A percentile compares a stretch with the other conserved stretches of the same genome.
phyloP scores from a whole-genome alignment of 148 eudicot genomes.

The Diospyros kaki region DNA sequence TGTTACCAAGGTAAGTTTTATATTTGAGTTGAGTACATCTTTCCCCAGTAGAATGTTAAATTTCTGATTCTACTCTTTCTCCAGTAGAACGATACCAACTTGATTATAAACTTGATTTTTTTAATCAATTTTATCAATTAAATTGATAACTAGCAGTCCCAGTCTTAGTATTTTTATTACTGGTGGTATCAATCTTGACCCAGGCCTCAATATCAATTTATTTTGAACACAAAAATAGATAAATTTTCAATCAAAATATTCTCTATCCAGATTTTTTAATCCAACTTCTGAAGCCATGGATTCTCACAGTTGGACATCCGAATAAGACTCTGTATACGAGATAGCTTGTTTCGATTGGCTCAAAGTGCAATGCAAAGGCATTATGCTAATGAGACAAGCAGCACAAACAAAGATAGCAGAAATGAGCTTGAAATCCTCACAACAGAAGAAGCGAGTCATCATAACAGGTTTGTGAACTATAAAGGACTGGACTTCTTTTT shows the following conservation, averaged over 20 bases:
- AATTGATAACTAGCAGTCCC: no score
- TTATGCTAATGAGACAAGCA: slow-evolving; percentile 40
- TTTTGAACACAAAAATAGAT: no score
- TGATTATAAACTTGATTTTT: not conserved
- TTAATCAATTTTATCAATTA: no score
- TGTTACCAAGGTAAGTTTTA: slow-evolving; percentile 45
- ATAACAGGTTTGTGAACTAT: slow-evolving; percentile 50
- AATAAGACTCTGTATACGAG: slow-evolving; percentile 63
- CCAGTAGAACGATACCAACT: not conserved
- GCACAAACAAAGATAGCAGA: slow-evolving; percentile 27
- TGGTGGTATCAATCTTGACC: no score
- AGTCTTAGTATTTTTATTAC: no score
- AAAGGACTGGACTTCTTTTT: not conserved
- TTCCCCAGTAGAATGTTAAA: not conserved
- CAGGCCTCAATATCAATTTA: no score
- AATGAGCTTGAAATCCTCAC: slow-evolving; percentile 18
- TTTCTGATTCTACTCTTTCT: not conserved
- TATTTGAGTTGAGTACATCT: slow-evolving; percentile 1
- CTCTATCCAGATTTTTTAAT: no score
- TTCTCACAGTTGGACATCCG: slow-evolving; percentile 59
- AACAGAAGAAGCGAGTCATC: slow-evolving; percentile 35
- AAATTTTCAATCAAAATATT: no score
- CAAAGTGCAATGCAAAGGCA: slow-evolving; percentile 68
- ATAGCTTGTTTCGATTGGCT: slow-evolving; percentile 76
- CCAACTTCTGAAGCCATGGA: not conserved